Evolutionary conservation across 805 yeast species (phyloP), one percentile per base, ranked within the genome.

Genomic region (Candida multigemmis): DNA sequence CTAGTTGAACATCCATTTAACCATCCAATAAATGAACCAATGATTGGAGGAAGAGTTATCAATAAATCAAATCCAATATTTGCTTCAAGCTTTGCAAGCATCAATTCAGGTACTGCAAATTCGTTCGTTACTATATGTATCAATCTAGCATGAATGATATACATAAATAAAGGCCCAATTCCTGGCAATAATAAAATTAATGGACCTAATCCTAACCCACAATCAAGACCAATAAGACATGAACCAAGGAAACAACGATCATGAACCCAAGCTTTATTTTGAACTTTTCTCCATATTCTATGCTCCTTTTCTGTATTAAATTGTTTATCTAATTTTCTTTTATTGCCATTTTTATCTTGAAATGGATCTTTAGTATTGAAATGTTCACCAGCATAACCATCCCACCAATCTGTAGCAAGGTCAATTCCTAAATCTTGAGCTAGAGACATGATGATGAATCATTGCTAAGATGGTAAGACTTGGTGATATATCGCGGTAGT

Each of bases 111-210:
- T 7, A 83, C 38, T 7, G 69, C 53, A 26, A 77, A 64, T 25
- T 63, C 56, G 12, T 68, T 61, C 29, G 72, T 68, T 1, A 89
- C 91, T 31, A 69, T 48, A 14, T 60, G 56, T 15, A 84, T 64
- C 34, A 87, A 49, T 33, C 86, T 64, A 3, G 75, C 68, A 48
- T 87, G 95, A 20, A 85, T 66, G 2, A 69, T 75, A 50, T 79
- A 89, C 86, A 85, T 83, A 29, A 76, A 42, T 3, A 75, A 36
- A 1, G 96, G 94, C 0, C 97, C 97, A n/a, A 89, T 50, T 1
- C 71, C 79, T 0, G 97, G 97, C 7, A 89, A 30, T 6, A 84
- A 53, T 2, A 78, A 67, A 21, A 77, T 65, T 9, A 86, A 27
- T 1, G 95, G 91, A 1, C 80, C 89, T 43, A 78, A 51, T 0